Conservation (phyloP, 345 rosid genomes). For the Brassica napus region Da-Ae NC_063440.1:25632001-25632500, state of each 20-base stretch:
- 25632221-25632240: slow-evolving; percentile 18
- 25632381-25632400: slow-evolving; percentile 32
- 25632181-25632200: slow-evolving; percentile 8
- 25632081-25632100: not conserved
- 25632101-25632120: not conserved
- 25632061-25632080: not conserved
- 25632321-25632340: not conserved
- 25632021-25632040: slow-evolving; percentile 11
- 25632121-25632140: slow-evolving; percentile 20
- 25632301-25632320: not conserved
- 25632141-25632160: slow-evolving; percentile 16
- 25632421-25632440: slow-evolving; percentile 29
- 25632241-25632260: not conserved
- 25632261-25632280: not conserved
- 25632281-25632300: not conserved
- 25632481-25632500: slow-evolving; percentile 8
- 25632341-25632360: not conserved
- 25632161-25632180: slow-evolving; percentile 38
- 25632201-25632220: slow-evolving; percentile 37
- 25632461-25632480: slow-evolving; percentile 8
- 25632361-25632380: slow-evolving; percentile 29
- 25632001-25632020: slow-evolving; percentile 34
- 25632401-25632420: slow-evolving; percentile 26
- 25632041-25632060: not conserved
- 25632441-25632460: slow-evolving; percentile 34